A percentile compares a stretch with the other conserved stretches of the same genome.
These are phyloP conservation scores for Mollisia scopiformis DNA, from an alignment of 2,329 filamentous ascomycete genomes.

Conservation along the genomic window DNA sequence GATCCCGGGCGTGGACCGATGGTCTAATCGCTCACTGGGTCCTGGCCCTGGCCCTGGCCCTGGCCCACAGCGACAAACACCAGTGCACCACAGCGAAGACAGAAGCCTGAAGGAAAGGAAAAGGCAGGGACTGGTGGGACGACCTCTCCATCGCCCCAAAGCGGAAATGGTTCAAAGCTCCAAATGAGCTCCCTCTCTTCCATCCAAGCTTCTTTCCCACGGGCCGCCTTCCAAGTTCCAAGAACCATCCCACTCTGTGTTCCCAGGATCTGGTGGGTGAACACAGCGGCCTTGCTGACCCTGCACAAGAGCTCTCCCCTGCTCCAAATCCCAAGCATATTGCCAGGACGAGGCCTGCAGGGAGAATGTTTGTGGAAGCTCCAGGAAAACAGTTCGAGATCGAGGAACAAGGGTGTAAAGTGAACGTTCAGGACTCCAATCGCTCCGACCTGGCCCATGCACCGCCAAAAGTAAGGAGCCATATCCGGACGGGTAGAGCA, in stretches of 20 bases:
- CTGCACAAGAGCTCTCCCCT: background rate
- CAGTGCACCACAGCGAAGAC: too few species aligned
- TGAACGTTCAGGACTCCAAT: background rate
- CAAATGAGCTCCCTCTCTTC: background rate
- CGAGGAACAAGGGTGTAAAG: slow-evolving; percentile 17
- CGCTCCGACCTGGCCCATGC: background rate
- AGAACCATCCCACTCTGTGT: background rate
- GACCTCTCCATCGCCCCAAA: background rate
- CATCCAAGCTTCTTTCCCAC: background rate
- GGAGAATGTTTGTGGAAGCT: background rate
- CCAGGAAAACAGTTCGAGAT: slow-evolving; percentile 11
- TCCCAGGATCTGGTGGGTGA: background rate
- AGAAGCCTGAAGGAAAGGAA: too few species aligned
- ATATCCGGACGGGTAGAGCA: slow-evolving; percentile 16
- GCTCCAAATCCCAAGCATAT: background rate
- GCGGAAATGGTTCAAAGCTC: background rate
- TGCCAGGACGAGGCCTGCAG: background rate
- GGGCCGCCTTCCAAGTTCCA: slow-evolving; percentile 5
- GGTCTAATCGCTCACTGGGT: too few species aligned
- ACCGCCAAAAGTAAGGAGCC: slow-evolving; percentile 3
- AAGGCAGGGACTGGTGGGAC: too few species aligned
- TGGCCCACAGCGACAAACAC: too few species aligned
- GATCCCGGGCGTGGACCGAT: too few species aligned
- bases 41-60: too few species aligned
- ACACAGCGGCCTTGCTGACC: background rate